Percentiles rank a stretch among this genome's conserved stretches.
Evolutionary conservation across 768 basidiomycete species (phyloP).

Genomic region (Crepidotus variabilis): DNA sequence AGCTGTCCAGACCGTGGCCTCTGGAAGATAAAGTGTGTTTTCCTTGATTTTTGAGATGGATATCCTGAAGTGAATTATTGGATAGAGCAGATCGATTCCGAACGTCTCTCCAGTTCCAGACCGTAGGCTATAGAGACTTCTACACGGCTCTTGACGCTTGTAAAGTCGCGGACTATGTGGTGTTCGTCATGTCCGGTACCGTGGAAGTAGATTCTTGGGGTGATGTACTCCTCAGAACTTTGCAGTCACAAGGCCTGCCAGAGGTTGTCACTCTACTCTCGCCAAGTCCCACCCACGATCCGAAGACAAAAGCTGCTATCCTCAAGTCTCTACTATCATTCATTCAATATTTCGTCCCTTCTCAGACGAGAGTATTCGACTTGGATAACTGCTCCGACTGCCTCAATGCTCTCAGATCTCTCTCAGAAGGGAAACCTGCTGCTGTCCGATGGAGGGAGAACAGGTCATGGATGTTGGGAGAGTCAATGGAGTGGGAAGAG

Average conservation of each 20-base stretch:
- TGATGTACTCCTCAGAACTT: constrained; percentile 79
- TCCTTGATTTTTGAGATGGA: neutral
- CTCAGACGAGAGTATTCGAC: constrained; percentile 74
- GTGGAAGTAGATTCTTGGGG: constrained; percentile 84
- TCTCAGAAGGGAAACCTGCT: constrained; percentile 82
- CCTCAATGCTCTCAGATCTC: constrained; percentile 65
- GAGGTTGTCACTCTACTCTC: constrained; percentile 75
- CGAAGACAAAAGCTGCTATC: constrained; percentile 62
- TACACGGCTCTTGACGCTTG: constrained; percentile 82
- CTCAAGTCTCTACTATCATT: constrained; percentile 91
- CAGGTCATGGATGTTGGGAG: constrained; percentile 71
- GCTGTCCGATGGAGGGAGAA: constrained; percentile 83
- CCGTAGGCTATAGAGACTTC: constrained; percentile 64
- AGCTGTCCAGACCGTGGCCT: constrained; percentile 50
- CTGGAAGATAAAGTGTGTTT: constrained; percentile 65
- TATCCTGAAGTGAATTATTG: neutral
- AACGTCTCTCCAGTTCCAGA: constrained; percentile 85
- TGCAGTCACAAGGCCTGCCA: constrained; percentile 90
- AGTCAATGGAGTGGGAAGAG: constrained; percentile 55
- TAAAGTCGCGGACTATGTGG: constrained; percentile 86
- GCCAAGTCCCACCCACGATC: constrained; percentile 47
- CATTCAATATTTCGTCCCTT: constrained; percentile 91
- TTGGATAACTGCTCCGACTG: constrained; percentile 60
- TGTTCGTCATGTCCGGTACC: constrained; percentile 77
- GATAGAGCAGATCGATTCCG: constrained; percentile 84